A percentile compares a stretch with the other conserved stretches of the same genome.
Conservation (phyloP, 306 rosid species). For the Prunus kanzakura region DNA sequence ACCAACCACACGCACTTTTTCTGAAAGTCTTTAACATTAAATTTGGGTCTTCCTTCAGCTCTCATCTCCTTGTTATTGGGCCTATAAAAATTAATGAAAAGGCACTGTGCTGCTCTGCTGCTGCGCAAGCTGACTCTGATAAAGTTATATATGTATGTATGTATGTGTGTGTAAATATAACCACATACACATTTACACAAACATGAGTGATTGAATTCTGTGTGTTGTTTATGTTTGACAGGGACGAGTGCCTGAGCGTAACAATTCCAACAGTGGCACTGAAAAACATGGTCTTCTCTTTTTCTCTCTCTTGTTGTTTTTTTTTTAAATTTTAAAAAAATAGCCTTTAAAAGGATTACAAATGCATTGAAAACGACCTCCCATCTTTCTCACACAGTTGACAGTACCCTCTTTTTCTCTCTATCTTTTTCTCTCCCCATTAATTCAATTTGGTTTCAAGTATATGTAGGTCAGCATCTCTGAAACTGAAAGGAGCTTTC, state of each 20-base stretch:
- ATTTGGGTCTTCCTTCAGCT: neutral
- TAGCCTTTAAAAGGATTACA: slow-evolving; percentile 46
- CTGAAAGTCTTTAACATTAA: neutral
- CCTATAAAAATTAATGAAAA: slow-evolving; percentile 28
- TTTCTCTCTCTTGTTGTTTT: neutral
- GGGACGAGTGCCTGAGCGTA: slow-evolving; percentile 57
- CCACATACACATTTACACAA: too few species aligned
- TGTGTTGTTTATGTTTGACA: slow-evolving; percentile 56
- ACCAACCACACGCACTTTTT: slow-evolving; percentile 21
- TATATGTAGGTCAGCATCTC: slow-evolving; percentile 17
- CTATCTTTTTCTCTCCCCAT: slow-evolving; percentile 12
- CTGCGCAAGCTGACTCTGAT: neutral
- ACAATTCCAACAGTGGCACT: slow-evolving; percentile 84
- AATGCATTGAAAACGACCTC: slow-evolving; percentile 66
- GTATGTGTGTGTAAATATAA: too few species aligned
- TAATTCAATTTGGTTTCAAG: slow-evolving; percentile 8
- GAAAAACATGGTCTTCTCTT: slow-evolving; percentile 66
- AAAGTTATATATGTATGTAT: neutral
- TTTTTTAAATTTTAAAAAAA: neutral
- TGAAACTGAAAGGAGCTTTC: neutral
- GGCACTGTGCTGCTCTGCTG: slow-evolving; percentile 6
- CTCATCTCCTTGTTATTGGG: neutral
- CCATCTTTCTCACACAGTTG: slow-evolving; percentile 31
- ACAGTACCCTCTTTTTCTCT: slow-evolving; percentile 2
- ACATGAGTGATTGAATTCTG: slow-evolving; percentile 21